These are phyloP conservation scores for Hanseniaspora guilliermondii DNA, from an alignment of 805 yeast genomes.

Conservation along the genomic window DNA sequence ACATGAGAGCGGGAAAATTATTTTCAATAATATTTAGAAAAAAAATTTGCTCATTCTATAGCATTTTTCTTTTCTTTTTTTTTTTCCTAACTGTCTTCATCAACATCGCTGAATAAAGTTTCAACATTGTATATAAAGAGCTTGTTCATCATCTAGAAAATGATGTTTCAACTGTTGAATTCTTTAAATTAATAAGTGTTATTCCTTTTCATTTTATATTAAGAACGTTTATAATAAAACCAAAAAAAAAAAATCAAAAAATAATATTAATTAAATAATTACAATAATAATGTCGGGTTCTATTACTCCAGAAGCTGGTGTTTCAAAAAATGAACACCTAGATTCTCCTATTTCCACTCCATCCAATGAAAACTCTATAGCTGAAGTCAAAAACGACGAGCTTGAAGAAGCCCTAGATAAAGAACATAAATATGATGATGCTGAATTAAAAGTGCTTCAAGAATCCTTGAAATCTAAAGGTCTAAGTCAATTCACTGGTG, in stretches of 20 bases:
- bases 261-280: neutral
- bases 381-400: slow-evolving; percentile 8
- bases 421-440: slow-evolving; percentile 9
- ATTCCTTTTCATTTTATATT: no score
- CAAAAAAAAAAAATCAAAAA: neutral
- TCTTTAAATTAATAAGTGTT: no score
- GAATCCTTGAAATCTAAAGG: slow-evolving; percentile 17
- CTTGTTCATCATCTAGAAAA: no score
- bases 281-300: slow-evolving; percentile 9
- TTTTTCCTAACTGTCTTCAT: no score
- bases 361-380: slow-evolving; percentile 1
- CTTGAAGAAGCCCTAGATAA: neutral
- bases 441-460: slow-evolving; percentile 10
- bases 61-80: no score
- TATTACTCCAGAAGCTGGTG: slow-evolving; percentile 8
- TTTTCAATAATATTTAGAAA: no score
- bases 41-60: no score
- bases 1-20: no score
- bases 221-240: neutral
- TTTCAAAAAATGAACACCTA: neutral
- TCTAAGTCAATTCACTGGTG: slow-evolving; percentile 18
- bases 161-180: no score
- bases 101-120: no score
- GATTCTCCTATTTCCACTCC: slow-evolving; percentile 11
- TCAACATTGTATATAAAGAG: no score